A percentile compares a stretch with the other conserved stretches of the same genome.
These are phyloP conservation scores for Trametes cingulata DNA, from an alignment of 768 basidiomycete species.

Conservation along the genomic window DNA sequence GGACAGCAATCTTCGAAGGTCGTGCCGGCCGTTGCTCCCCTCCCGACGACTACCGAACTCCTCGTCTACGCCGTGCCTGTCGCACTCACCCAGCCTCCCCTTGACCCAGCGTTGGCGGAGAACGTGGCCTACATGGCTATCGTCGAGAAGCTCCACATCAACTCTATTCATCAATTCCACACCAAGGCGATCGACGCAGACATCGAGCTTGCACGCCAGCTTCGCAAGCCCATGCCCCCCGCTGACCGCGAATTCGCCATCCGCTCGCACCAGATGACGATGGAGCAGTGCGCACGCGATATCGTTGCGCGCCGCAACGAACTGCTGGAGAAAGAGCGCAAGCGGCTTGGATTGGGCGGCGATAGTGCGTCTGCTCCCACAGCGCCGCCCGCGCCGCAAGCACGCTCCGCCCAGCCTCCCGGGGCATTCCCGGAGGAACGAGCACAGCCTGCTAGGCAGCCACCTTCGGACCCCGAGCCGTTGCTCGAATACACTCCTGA, in stretches of 20 bases:
- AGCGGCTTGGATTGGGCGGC: constrained; percentile 9
- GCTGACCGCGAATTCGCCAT: constrained; percentile 12
- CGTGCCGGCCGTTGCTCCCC: background rate
- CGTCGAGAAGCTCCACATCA: constrained; percentile 45
- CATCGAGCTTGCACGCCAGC: constrained; percentile 47
- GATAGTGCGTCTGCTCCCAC: constrained; percentile 6
- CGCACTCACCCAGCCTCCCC: background rate
- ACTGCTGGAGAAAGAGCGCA: constrained; percentile 1
- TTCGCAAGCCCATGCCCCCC: constrained; percentile 15
- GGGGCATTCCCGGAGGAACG: constrained; percentile 21
- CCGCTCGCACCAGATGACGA: constrained; percentile 14
- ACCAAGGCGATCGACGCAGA: constrained; percentile 50
- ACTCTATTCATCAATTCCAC: constrained; percentile 46
- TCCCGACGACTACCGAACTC: background rate
- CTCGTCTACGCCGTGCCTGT: constrained; percentile 12
- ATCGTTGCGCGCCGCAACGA: constrained; percentile 8
- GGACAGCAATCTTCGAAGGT: background rate
- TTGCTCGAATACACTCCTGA: constrained; percentile 6
- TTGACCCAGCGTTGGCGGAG: constrained; percentile 17
- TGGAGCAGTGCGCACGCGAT: constrained; percentile 21
- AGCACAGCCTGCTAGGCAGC: background rate
- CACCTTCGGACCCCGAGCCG: constrained; percentile 1
- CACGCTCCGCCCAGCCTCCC: constrained; percentile 7
- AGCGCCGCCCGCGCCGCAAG: background rate
- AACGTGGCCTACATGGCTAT: constrained; percentile 44